Evolutionary conservation across 257 asterid species (phyloP), one percentile per base, ranked within the genome.

Genomic region (Catharanthus roseus): DNA sequence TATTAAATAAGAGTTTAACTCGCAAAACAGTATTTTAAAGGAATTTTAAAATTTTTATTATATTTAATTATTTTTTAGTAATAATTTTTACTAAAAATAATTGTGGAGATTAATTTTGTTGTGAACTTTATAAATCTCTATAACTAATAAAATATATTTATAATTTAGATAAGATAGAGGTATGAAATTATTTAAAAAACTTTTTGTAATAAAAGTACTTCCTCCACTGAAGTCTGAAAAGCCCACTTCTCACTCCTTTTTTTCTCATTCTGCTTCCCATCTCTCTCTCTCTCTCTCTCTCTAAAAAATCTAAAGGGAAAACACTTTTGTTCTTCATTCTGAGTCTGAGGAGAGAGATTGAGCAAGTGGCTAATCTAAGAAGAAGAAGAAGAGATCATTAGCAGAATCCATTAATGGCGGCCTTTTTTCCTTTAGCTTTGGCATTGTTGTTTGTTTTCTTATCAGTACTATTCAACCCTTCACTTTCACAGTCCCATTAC

Each of bases 351-450:
- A 19, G 67, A 16, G 12, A 33, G 45, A 10, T 1, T 6, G 44
- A 2, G 21, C 66, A 2, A 21, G 58, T 51, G 58, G 28, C 58
- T 21, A 51, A 51, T 51, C 29, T 19, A 7, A 62, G 29, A 41
- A n/a, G n/a, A n/a, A n/a, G n/a, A 38, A 38, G 42, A 38, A n/a
- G n/a, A 38, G 67, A 62, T n/a, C n/a, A n/a, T 1, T 62, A 36
- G 67, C 45, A 16, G 28, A 19, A 8, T 34, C 16, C 68, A 16
- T 3, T 33, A 26, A 64, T 71, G 67, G 64, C 64, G n/a, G n/a
- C n/a, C n/a, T n/a, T n/a, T n/a, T n/a, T n/a, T 38, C 3, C 3
- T 42, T 82, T 81, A 80, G 76, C 84, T 69, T 67, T 80, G 60
- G 72, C 79, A 39, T 53, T 66, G 38, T 53, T 66, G 42, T 70